Base-by-base conservation (phyloP, 768 basidiomycete genomes). In the Mycena rosella region DNA sequence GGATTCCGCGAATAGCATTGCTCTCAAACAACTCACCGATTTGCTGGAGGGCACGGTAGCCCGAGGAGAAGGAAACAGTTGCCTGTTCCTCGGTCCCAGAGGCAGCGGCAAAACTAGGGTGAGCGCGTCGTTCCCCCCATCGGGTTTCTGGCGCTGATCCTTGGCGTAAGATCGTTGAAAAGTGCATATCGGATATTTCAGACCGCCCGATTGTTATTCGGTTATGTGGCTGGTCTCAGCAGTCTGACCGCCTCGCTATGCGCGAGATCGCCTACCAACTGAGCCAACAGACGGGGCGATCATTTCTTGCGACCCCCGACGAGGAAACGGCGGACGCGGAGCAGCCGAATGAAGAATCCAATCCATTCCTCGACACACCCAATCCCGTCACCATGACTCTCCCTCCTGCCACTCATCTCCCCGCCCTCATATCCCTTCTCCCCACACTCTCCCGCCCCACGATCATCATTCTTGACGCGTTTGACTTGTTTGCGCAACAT, bases 21-120 rank as follows among this genome's bases (percentile, higher is more conserved):
- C 92, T 0, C 78, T 84, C 29, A 74, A 86, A 36, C 89, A 93
- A 62, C 76, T 98, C 15, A 74, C 79, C 1, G 85, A 88, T 52
- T 78, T 98, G 24, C 81, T 98, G 6, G 76, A 79, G 24, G 96
- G n/a, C 14, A 95, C 94, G 1, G 84, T 93, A 6, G 80, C 80
- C 24, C 87, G 96, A 30, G 92, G 91, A 13, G 96, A 98, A 82
- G 96, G 96, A 4, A 98, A 98, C 69, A 97, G 96, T 64, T 98
- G 96, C 74, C 84, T 98, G 60, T 75, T 98, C 4, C 83, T 96
- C 48, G 96, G 96, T 22, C 91, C 95, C 2, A 84, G 90, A 66
- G 94, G 95, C 18, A 92, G 91, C 68, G 96, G 96, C 22, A 98
- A 98, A 80, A 91, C 93, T 1, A 83, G 83, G 65, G 94, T 95